Base-by-base conservation (phyloP, 352 stramenopile species). In the Pythium folliculosum region DNA sequence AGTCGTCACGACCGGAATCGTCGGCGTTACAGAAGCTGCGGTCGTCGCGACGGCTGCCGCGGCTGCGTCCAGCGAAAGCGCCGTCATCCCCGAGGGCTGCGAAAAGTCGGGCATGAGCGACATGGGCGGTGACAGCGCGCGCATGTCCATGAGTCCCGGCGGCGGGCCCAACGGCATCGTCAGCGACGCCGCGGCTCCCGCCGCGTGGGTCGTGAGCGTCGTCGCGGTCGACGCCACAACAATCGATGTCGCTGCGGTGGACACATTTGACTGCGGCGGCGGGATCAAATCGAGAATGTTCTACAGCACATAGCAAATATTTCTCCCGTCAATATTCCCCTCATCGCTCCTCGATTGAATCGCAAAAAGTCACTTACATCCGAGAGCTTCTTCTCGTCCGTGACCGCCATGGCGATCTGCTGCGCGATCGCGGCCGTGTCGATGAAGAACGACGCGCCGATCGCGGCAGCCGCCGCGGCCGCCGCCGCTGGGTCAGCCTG, bases 211-310 rank as follows among this genome's bases (percentile, higher is more conserved):
- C 44, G 44, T 30, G 5, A 55, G 61, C 19, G 70, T 43, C 22
- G 62, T 65, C 22, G 50, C 49, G 14, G 64, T 61, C 53, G 72
- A 60, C 50, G 75, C 76, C 62, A 47, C 43, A 22, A 40, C 23
- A n/a, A 16, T 69, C 9, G 44, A 37, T 1, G 54, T 54, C 27
- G 54, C 14, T 8, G 53, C 54, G 21, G 63, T 50, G 44, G 63
- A 63, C n/a, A 70, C 65, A n/a, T 59, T 63, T n/a, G 59, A 38
- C 44, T 68, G 61, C 16, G 68, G 68, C 23, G 81, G 81, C 27
- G 84, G 84, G 35, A 92, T 90, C 55, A 92, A 65, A 64, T 92
- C 84, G 73, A 92, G 85, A 55, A 92, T 90, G 67, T 90, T 90
- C 81, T 92, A n/a, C 6, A 6, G 35, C 35, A 12, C 35, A 40